These are phyloP conservation scores for Orbilia oligospora DNA, from an alignment of 2,329 filamentous ascomycete genomes.

Conservation along the genomic window DNA sequence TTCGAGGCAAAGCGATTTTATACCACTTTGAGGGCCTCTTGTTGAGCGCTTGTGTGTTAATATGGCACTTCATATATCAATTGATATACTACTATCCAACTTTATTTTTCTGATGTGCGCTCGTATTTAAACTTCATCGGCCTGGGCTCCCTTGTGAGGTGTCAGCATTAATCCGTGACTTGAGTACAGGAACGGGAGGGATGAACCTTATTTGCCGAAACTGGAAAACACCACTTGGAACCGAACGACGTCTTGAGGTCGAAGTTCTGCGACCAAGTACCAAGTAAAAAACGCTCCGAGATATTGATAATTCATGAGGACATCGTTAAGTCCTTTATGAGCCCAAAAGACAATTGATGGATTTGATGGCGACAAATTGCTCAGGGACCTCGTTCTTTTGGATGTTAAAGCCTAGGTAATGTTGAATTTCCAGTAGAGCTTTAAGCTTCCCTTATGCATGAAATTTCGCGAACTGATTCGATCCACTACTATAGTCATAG, in stretches of 20 bases:
- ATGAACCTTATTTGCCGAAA: not conserved
- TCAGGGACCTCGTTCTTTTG: not conserved
- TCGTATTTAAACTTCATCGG: conserved; percentile 3
- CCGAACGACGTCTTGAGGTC: too few species aligned
- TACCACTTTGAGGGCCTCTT: conserved; percentile 7
- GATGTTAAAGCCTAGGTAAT: too few species aligned
- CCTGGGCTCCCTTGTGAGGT: not conserved
- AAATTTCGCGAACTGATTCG: too few species aligned
- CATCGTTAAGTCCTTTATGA: not conserved
- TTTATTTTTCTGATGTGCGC: not conserved
- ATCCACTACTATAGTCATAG: not conserved
- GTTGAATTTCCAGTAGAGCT: not conserved
- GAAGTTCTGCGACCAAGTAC: too few species aligned
- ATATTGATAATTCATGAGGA: not conserved
- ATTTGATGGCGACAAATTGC: not conserved
- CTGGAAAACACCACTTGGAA: not conserved
- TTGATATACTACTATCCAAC: conserved; percentile 8
- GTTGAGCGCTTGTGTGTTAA: conserved; percentile 11
- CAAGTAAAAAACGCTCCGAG: too few species aligned
- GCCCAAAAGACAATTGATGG: not conserved
- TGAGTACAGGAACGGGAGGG: not conserved
- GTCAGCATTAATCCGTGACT: not conserved
- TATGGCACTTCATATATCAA: conserved; percentile 16
- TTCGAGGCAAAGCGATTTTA: conserved; percentile 19
- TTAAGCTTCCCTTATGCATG: not conserved